Base-by-base conservation (phyloP, 2,329 filamentous ascomycete genomes). In the Neopestalotiopsis clavispora region DNA sequence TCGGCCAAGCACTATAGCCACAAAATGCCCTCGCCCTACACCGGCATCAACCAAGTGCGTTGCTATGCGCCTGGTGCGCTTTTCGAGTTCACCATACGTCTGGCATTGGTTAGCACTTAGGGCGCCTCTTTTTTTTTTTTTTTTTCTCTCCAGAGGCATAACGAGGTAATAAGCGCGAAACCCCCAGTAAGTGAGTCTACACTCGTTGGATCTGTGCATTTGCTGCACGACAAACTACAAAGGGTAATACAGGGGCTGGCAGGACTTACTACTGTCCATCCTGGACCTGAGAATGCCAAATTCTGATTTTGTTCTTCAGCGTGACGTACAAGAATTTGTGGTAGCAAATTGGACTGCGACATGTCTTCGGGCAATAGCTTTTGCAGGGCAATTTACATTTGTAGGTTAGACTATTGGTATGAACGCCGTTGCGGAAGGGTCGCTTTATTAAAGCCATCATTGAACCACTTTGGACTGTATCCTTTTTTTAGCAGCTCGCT, bases 251-350 rank as follows among this genome's bases (percentile, higher is more conserved):
- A 1, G 9, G 9, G 12, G 17, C 14, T 17, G 38, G 4, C 10
- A 4, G n/a, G 34, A 63, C 60, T 1, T 63, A 63, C 60, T 17
- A 63, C 40, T 63, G 60, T 30, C 60, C 60, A 63, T 17, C 60
- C 60, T 63, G 60, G 34, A 32, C 60, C 60, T 40, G 60, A 63
- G 60, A 63, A 63, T 28, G 60, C 60, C 60, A 63, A 1, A 28
- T 40, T 63, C 13, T 63, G 10, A 20, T 30, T 5, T 40, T 17
- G 32, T 30, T 63, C 60, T 32, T n/a, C 30, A 28, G 60, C 60
- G 40, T 63, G 60, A 32, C 40, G 60, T 28, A 63, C 12, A 30
- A 63, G 60, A 63, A 63, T 14, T 42, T 63, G 32, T 28, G 60
- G 60, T n/a, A 63, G 23, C 60, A 32, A n/a, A 40, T 28, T 38